Evolutionary conservation across 1,284 basidiomycete species (phyloP), one percentile per base, ranked within the genome.

Genomic region (Trichosporon sp.): DNA sequence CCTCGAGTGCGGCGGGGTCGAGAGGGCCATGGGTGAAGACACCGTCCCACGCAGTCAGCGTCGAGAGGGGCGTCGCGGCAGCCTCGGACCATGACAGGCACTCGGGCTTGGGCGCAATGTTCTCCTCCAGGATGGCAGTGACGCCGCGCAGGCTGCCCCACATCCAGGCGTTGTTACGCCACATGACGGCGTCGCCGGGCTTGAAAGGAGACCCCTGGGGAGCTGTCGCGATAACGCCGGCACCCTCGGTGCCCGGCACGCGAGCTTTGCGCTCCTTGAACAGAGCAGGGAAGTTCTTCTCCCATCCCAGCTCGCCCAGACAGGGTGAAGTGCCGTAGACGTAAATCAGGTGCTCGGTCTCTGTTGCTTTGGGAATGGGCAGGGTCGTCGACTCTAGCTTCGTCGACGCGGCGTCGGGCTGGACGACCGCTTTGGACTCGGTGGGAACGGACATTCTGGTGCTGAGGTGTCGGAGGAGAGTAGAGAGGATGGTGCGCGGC

Each of bases 171-270:
- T 74, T 67, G 65, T 46, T 66, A 64, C 73, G 73, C 67, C 43
- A 74, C 37, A 71, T 66, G 64, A 71, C 70, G 16, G 54, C 65
- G 64, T 74, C 68, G 59, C 73, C 73, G 2, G 16, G 8, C 31
- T 66, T 65, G 48, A 70, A 70, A 10, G 56, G 26, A 0, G 21
- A 35, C 6, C 66, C 38, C 4, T 40, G 14, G 1, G 68, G 66
- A 8, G 56, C 69, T 8, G n/a, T 2, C 14, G 48, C 59, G 31
- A 74, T 56, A 19, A 70, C 48, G 14, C 73, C 73, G 4, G 73
- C 70, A 16, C 73, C 70, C 66, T 74, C 73, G 1, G 73, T 71
- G 4, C 73, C 73, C 11, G 68, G 73, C n/a, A 74, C 65, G 64
- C 73, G 70, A 7, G 59, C 59, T 2, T 12, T 10, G 19, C 31